Conservation (phyloP, 2,329 filamentous ascomycete genomes). For the Pyrenophora teres region DNA sequence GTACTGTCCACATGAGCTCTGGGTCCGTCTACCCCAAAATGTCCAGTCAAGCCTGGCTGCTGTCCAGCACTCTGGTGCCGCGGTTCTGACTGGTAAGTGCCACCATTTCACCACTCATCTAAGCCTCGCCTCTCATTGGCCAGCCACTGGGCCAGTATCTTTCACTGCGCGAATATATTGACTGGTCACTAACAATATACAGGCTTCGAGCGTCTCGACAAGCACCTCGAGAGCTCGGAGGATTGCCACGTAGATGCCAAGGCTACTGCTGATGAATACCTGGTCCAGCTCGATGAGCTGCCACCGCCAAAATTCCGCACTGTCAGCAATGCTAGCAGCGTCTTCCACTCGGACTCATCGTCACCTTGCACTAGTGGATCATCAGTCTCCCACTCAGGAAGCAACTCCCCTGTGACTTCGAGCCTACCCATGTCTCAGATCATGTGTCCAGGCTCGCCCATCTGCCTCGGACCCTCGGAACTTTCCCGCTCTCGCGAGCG, state of each 20-base stretch:
- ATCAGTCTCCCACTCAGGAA: constrained; percentile 31
- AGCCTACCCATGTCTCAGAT: constrained; percentile 28
- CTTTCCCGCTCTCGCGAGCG: constrained; percentile 29
- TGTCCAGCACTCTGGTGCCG: constrained; percentile 52
- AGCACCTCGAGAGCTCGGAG: constrained; percentile 26
- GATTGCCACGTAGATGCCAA: constrained; percentile 19
- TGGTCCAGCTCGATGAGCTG: constrained; percentile 32
- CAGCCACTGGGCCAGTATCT: constrained; percentile 2
- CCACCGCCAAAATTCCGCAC: constrained; percentile 32
- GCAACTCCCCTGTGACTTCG: constrained; percentile 28
- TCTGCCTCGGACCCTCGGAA: constrained; percentile 32
- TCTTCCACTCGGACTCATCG: constrained; percentile 30
- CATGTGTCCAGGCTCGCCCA: constrained; percentile 34
- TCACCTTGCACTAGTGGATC: constrained; percentile 33
- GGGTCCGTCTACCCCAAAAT: constrained; percentile 43
- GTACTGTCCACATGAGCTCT: constrained; percentile 46
- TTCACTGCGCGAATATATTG: not conserved
- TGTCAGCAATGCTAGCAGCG: constrained; percentile 39
- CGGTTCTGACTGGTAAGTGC: constrained; percentile 50
- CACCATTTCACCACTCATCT: not conserved
- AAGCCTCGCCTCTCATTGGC: constrained; percentile 3
- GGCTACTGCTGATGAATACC: constrained; percentile 28
- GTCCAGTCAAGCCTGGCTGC: constrained; percentile 42
- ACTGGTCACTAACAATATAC: constrained; percentile 17
- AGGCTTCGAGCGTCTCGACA: constrained; percentile 42